These are phyloP conservation scores for Stachybotrys echinatus DNA, from an alignment of 2,329 filamentous ascomycete genomes.

Conservation along the genomic window DNA sequence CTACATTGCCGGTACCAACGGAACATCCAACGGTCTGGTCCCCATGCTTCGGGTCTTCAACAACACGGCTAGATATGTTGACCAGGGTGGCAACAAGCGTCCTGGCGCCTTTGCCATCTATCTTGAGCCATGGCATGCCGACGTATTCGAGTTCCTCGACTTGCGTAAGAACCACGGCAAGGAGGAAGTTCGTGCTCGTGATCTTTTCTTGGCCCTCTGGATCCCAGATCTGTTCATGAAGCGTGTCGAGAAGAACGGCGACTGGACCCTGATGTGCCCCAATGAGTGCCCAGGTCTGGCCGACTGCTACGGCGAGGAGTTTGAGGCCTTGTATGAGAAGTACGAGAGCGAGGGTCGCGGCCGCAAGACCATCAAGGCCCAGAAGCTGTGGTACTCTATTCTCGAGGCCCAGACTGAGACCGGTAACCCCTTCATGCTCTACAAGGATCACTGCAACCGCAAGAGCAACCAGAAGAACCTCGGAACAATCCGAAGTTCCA, in stretches of 20 bases:
- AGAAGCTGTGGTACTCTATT: slow-evolving; percentile 99
- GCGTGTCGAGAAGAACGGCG: slow-evolving; percentile 91
- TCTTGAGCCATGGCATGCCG: slow-evolving; percentile 97
- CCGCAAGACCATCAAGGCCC: slow-evolving; percentile 87
- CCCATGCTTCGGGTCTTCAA: slow-evolving; percentile 99
- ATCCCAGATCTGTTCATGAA: slow-evolving; percentile 99
- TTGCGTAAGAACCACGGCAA: slow-evolving; percentile 99
- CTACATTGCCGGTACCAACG: slow-evolving; percentile 97
- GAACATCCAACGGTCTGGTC: slow-evolving; percentile 93
- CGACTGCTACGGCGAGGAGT: slow-evolving; percentile 96
- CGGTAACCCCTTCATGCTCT: slow-evolving; percentile 98
- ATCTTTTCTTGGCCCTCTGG: slow-evolving; percentile 97
- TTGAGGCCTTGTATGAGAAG: slow-evolving; percentile 87
- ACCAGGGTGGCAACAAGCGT: slow-evolving; percentile 98
- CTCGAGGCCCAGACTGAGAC: slow-evolving; percentile 98
- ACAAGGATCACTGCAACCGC: slow-evolving; percentile 97
- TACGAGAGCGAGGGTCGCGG: slow-evolving; percentile 88
- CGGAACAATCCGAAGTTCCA: slow-evolving; percentile 96
- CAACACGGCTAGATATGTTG: slow-evolving; percentile 97
- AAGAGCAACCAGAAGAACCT: slow-evolving; percentile 99
- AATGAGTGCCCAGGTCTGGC: slow-evolving; percentile 93
- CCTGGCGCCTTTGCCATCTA: slow-evolving; percentile 98
- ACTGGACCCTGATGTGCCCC: slow-evolving; percentile 98
- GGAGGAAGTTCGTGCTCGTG: slow-evolving; percentile 93
- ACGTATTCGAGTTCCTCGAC: slow-evolving; percentile 96